Percentiles rank a stretch among this genome's conserved stretches.
Evolutionary conservation across 768 basidiomycete genomes (phyloP).

Genomic region (Phlebiopsis flavidoalba): DNA sequence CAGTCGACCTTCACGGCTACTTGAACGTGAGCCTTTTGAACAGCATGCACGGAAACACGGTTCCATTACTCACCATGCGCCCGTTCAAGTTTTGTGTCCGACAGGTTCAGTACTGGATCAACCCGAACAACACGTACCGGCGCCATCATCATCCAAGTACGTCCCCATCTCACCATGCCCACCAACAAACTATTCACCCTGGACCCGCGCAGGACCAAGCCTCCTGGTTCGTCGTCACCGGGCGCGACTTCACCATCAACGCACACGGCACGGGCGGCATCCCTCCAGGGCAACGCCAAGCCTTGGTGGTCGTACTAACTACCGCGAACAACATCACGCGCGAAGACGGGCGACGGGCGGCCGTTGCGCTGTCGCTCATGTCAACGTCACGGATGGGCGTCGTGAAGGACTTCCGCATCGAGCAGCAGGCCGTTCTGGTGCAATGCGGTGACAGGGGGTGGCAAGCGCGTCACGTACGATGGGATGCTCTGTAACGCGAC

Average conservation of each 20-base stretch:
- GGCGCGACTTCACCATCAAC: constrained; percentile 49
- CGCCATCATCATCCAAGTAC: constrained; percentile 59
- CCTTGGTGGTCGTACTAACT: constrained; percentile 54
- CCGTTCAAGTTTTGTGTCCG: constrained; percentile 41
- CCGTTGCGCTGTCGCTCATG: constrained; percentile 51
- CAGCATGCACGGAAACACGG: not conserved
- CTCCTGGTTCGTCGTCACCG: constrained; percentile 60
- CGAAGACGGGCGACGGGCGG: constrained; percentile 51
- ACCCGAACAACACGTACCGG: constrained; percentile 50
- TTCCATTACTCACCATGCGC: not conserved
- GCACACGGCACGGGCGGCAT: constrained; percentile 53
- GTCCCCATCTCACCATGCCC: not conserved
- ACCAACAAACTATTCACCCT: not conserved
- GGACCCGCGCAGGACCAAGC: constrained; percentile 50
- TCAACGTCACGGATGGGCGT: constrained; percentile 36
- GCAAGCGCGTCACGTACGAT: constrained; percentile 44
- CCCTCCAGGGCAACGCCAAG: constrained; percentile 58
- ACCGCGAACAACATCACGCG: constrained; percentile 33
- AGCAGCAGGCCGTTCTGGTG: constrained; percentile 59
- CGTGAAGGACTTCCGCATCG: constrained; percentile 45
- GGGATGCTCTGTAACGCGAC: constrained; percentile 56
- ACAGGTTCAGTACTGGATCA: constrained; percentile 53
- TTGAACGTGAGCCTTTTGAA: constrained; percentile 32
- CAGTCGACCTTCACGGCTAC: constrained; percentile 36
- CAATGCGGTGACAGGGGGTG: constrained; percentile 48